Evolutionary conservation across 2,329 filamentous ascomycete genomes (phyloP).

Genomic region (Coniochaeta sp.): DNA sequence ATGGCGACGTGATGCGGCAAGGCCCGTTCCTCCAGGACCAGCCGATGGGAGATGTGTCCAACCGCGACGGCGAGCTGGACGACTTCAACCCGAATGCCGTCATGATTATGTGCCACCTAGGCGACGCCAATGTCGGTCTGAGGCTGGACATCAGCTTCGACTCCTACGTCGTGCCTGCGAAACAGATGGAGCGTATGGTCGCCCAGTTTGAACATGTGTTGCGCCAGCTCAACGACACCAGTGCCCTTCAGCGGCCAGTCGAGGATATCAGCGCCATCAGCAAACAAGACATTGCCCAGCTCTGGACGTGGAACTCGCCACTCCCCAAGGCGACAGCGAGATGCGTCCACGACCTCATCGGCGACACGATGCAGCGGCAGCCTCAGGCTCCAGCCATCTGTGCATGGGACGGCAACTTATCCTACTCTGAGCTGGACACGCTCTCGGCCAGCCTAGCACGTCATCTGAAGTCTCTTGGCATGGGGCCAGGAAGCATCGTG

Average conservation of each 20-base stretch:
- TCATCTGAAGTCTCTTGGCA: slow-evolving; percentile 7
- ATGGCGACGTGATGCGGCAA: no score
- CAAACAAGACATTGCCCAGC: not conserved
- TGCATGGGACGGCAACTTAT: slow-evolving; percentile 12
- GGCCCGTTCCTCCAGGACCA: no score
- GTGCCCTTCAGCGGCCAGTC: not conserved
- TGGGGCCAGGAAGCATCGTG: slow-evolving; percentile 11
- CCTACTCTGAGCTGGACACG: slow-evolving; percentile 10
- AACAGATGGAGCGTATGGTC: not conserved
- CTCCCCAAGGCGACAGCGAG: no score
- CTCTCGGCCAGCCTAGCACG: slow-evolving; percentile 9
- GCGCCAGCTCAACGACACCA: not conserved
- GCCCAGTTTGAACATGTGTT: not conserved
- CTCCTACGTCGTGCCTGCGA: not conserved
- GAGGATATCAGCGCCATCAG: not conserved
- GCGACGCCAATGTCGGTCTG: not conserved
- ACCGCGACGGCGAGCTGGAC: not conserved
- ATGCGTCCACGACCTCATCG: not conserved
- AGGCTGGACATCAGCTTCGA: no score
- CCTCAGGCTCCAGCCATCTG: slow-evolving; percentile 7
- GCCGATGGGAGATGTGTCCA: no score
- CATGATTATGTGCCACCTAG: no score
- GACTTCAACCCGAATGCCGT: no score
- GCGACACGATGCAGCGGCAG: not conserved
- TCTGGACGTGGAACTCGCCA: not conserved